These are phyloP conservation scores for Pseudogymnoascus sp. DNA, from an alignment of 2,329 filamentous ascomycete genomes.

Conservation along the genomic window DNA sequence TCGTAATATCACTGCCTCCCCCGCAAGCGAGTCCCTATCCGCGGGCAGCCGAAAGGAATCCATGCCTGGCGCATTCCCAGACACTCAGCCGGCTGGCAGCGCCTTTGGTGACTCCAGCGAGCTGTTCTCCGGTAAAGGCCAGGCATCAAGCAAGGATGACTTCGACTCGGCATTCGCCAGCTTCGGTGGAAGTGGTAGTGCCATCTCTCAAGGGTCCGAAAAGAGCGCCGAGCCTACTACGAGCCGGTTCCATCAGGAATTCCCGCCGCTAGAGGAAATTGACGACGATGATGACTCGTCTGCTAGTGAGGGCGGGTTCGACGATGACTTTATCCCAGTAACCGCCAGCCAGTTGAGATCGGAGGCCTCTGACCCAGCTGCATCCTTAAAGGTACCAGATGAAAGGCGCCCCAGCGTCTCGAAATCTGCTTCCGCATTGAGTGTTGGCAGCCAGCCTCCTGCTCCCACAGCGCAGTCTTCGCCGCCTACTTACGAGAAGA, in stretches of 20 bases:
- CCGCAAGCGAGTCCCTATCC: conserved; percentile 21
- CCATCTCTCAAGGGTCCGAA: conserved; percentile 42
- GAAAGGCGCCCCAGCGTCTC: not conserved
- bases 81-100: conserved; percentile 33
- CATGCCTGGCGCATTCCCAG: conserved; percentile 46
- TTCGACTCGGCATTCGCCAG: conserved; percentile 80
- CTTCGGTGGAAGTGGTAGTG: conserved; percentile 42
- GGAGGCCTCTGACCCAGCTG: conserved; percentile 20
- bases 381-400: conserved; percentile 12
- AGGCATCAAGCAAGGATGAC: conserved; percentile 54
- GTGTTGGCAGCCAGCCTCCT: conserved; percentile 36
- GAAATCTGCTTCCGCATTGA: not conserved
- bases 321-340: conserved; percentile 78
- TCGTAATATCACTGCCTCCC: conserved; percentile 26
- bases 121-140: conserved; percentile 28
- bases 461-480: conserved; percentile 46
- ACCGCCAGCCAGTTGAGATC: conserved; percentile 27
- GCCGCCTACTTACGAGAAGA: conserved; percentile 47
- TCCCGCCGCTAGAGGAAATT: conserved; percentile 86
- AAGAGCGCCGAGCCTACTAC: conserved; percentile 31
- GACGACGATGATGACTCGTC: conserved; percentile 62
- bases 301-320: conserved; percentile 67
- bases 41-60: conserved; percentile 29
- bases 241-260: conserved; percentile 61
- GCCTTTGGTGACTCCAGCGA: conserved; percentile 48